A percentile compares a stretch with the other conserved stretches of the same genome.
phyloP scores from a whole-genome alignment of 2,329 filamentous ascomycete genomes.

The Cladosporium sp. region DNA sequence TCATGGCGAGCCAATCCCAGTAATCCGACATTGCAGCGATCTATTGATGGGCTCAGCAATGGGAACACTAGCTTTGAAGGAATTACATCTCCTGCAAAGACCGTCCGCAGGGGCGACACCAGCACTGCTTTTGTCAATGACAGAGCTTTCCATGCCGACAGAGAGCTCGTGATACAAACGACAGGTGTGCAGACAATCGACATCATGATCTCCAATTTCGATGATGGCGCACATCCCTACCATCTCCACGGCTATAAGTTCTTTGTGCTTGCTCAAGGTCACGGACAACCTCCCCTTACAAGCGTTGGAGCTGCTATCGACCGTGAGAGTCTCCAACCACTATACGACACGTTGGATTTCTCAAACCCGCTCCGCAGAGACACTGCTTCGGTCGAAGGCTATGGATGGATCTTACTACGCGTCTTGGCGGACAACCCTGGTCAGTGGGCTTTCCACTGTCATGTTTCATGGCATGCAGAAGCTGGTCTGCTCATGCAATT shows the following conservation, averaged over 20 bases:
- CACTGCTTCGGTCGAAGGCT: conserved; percentile 51
- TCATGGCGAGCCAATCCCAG: conserved; percentile 49
- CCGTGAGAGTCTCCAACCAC: conserved; percentile 24
- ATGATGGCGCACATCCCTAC: conserved; percentile 34
- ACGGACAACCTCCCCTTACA: conserved; percentile 29
- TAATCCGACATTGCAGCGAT: conserved; percentile 49
- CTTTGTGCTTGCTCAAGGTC: conserved; percentile 33
- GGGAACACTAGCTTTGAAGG: conserved; percentile 27
- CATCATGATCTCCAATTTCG: conserved; percentile 33
- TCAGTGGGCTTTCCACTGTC: conserved; percentile 57
- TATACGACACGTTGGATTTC: conserved; percentile 34
- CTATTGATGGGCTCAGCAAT: conserved; percentile 43
- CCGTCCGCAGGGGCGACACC: background rate
- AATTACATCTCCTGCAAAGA: background rate
- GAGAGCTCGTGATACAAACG: conserved; percentile 36
- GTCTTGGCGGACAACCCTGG: conserved; percentile 56
- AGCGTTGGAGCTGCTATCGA: conserved; percentile 21
- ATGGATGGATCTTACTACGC: conserved; percentile 52
- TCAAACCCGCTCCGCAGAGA: conserved; percentile 48
- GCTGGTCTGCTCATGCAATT: conserved; percentile 60
- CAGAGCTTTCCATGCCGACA: conserved; percentile 25
- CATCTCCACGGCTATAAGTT: conserved; percentile 37
- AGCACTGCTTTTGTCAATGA: conserved; percentile 27
- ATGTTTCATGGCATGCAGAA: conserved; percentile 56
- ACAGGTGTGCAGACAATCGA: conserved; percentile 34